Percentiles rank a stretch among this genome's conserved stretches.
These are phyloP conservation scores for Termitomyces bulborhizus DNA, from an alignment of 768 basidiomycete species.

Conservation along the genomic window DNA sequence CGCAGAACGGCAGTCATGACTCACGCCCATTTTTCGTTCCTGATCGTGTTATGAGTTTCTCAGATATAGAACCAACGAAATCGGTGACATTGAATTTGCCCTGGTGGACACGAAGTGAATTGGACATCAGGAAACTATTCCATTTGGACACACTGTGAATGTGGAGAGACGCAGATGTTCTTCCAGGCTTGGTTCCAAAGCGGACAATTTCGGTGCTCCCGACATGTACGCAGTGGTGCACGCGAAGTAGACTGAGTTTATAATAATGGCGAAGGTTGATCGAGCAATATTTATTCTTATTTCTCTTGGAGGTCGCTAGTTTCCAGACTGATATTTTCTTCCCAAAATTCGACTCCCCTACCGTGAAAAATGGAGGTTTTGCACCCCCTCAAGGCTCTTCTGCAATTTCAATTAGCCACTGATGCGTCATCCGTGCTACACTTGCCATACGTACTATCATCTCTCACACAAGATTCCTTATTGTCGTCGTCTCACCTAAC, in stretches of 20 bases:
- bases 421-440: conserved; percentile 56
- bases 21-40: conserved; percentile 77
- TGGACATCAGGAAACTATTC: background rate
- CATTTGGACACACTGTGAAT: conserved; percentile 40
- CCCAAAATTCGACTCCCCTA: background rate
- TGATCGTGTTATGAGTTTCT: conserved; percentile 82
- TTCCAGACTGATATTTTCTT: background rate
- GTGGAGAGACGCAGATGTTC: conserved; percentile 45
- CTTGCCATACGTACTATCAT: conserved; percentile 51
- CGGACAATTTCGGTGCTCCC: background rate
- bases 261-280: background rate
- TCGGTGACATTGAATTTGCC: conserved; percentile 91
- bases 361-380: conserved; percentile 15
- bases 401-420: conserved; percentile 68
- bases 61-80: conserved; percentile 79
- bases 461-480: conserved; percentile 49
- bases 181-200: conserved; percentile 48
- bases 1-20: conserved; percentile 13
- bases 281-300: conserved; percentile 15
- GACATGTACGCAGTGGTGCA: conserved; percentile 8
- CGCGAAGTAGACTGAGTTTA: no score
- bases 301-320: conserved; percentile 9
- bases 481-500: conserved; percentile 56
- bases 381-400: conserved; percentile 54
- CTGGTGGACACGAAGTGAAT: conserved; percentile 27